A percentile compares a stretch with the other conserved stretches of the same genome.
These are phyloP conservation scores for Volvox reticuliferus DNA, from an alignment of 139 green algal species.

Conservation along the genomic window DNA sequence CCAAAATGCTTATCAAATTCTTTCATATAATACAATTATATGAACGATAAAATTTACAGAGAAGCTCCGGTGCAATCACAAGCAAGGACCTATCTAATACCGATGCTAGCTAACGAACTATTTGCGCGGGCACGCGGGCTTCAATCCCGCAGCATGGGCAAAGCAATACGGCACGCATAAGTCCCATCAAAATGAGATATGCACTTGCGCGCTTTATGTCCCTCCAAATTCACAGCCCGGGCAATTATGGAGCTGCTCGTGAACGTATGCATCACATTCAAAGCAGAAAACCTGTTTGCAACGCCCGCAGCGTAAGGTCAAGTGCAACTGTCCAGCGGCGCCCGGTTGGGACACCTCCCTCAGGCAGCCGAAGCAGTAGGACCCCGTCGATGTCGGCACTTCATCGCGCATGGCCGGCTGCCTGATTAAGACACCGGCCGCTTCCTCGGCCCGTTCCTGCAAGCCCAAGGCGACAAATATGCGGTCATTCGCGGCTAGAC, in stretches of 20 bases:
- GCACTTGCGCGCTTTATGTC: neutral
- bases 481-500: no score
- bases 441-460: conserved; percentile 13
- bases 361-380: conserved; percentile 76
- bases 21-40: no score
- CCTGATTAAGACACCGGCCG: neutral
- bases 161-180: no score
- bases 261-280: conserved; percentile 95
- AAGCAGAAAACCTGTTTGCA: conserved; percentile 93
- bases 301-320: conserved; percentile 75
- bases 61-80: no score
- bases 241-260: conserved; percentile 96
- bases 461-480: no score
- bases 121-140: neutral
- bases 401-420: conserved; percentile 35
- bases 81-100: neutral
- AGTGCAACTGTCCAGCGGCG: conserved; percentile 15
- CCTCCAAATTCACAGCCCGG: conserved; percentile 85
- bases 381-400: neutral
- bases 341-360: conserved; percentile 4
- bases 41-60: no score
- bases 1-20: neutral
- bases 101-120: neutral
- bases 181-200: no score
- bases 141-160: no score